Conservation (phyloP, 345 rosid genomes). For the Arabidopsis arenosa region DNA sequence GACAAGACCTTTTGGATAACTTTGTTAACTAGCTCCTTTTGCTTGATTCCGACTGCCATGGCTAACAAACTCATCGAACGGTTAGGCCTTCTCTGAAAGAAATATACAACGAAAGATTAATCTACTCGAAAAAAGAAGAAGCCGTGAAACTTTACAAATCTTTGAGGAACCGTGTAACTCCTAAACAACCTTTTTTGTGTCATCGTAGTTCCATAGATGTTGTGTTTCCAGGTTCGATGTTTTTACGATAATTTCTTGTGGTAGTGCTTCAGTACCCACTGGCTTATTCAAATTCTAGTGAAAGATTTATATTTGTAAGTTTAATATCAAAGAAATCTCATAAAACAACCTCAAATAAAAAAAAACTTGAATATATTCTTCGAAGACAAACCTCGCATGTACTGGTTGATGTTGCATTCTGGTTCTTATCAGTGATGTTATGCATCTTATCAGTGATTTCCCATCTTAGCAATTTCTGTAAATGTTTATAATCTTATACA, state of each 20-base stretch:
- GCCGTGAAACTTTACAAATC: neutral
- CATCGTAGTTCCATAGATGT: constrained; percentile 57
- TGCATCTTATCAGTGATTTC: constrained; percentile 50
- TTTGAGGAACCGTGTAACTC: neutral
- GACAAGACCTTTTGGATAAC: constrained; percentile 66
- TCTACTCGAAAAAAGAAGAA: neutral
- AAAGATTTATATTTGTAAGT: neutral
- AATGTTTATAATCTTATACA: neutral
- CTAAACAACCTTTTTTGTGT: constrained; percentile 47
- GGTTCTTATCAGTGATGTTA: constrained; percentile 40
- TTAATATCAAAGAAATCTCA: neutral
- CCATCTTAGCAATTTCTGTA: constrained; percentile 69
- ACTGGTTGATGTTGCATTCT: constrained; percentile 37
- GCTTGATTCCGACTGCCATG: constrained; percentile 78
- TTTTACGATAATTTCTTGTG: constrained; percentile 63
- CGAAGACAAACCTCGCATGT: constrained; percentile 67
- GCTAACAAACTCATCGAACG: constrained; percentile 61
- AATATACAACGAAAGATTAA: neutral
- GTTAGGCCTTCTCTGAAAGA: constrained; percentile 49
- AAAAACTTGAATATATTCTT: neutral
- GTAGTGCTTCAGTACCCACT: constrained; percentile 63
- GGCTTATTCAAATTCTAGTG: constrained; percentile 59
- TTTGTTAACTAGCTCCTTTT: constrained; percentile 67
- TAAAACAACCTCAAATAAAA: neutral
- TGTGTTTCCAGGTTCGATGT: constrained; percentile 68